Conservation (phyloP, 345 rosid species). For the Melastoma malabathricum region DNA sequence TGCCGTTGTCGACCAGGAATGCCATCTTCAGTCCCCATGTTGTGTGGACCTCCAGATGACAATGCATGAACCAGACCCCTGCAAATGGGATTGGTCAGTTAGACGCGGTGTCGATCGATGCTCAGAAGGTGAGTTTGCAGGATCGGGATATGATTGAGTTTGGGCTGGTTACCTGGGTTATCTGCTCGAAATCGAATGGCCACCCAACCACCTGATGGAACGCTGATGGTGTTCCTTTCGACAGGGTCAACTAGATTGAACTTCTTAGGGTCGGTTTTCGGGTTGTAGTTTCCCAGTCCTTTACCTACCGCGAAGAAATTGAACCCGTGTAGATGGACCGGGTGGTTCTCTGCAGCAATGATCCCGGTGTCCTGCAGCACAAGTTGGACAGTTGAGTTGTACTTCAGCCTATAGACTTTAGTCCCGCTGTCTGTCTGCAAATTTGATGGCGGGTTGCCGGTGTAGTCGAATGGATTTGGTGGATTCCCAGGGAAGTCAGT, state of each 20-base stretch:
- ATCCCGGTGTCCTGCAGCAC: slow-evolving; percentile 82
- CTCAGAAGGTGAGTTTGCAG: too few relatives aligned
- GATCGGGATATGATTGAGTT: too few relatives aligned
- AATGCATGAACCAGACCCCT: slow-evolving; percentile 99
- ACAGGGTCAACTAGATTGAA: slow-evolving; percentile 86
- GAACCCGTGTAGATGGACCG: slow-evolving; percentile 78
- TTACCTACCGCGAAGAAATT: slow-evolving; percentile 69
- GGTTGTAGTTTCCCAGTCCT: slow-evolving; percentile 64
- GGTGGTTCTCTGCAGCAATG: slow-evolving; percentile 75
- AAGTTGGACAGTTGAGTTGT: slow-evolving; percentile 65
- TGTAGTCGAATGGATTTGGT: slow-evolving; percentile 41
- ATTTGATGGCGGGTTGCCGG: slow-evolving; percentile 45
- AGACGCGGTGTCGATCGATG: too few relatives aligned
- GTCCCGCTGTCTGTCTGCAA: slow-evolving; percentile 52
- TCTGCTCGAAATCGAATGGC: slow-evolving; percentile 80
- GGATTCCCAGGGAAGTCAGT: slow-evolving; percentile 76
- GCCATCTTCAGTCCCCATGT: slow-evolving; percentile 99
- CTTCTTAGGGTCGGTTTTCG: slow-evolving; percentile 41
- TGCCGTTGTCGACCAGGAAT: slow-evolving; percentile 86
- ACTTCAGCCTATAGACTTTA: slow-evolving; percentile 44
- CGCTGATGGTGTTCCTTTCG: slow-evolving; percentile 87
- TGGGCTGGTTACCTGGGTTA: slow-evolving; percentile 55
- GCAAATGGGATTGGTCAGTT: neutral
- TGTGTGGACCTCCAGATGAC: slow-evolving; percentile 94
- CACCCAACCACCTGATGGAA: slow-evolving; percentile 88